Conservation (phyloP, 805 yeast species). For the Naumovozyma dairenensis region DNA sequence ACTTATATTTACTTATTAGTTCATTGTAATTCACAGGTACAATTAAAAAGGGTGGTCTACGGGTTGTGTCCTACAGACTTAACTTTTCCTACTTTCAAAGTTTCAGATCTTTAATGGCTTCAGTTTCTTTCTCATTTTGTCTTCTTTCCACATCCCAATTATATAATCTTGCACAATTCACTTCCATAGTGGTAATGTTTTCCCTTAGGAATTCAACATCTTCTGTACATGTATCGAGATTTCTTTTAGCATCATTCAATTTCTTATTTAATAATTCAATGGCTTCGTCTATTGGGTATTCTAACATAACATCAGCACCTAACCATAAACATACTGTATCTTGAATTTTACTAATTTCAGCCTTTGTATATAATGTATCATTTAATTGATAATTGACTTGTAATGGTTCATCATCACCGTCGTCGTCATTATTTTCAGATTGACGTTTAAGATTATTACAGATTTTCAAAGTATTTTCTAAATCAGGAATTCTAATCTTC, state of each 20-base stretch:
- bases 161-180: constrained; percentile 85
- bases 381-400: constrained; percentile 84
- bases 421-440: constrained; percentile 30
- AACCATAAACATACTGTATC: constrained; percentile 76
- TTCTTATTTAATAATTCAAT: constrained; percentile 54
- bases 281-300: constrained; percentile 87
- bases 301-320: constrained; percentile 98
- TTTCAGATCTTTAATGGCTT: constrained; percentile 27
- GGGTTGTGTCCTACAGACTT: no score
- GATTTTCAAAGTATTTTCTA: constrained; percentile 71
- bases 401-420: constrained; percentile 33
- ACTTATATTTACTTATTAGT: no score
- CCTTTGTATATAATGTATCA: constrained; percentile 84
- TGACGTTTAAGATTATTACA: constrained; percentile 49
- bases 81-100: no score
- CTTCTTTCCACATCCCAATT: constrained; percentile 83
- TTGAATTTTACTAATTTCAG: constrained; percentile 53
- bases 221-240: constrained; percentile 55
- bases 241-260: constrained; percentile 51
- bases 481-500: constrained; percentile 74
- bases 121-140: constrained; percentile 35
- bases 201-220: constrained; percentile 85
- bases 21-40: no score
- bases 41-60: no score
- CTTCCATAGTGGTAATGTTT: constrained; percentile 95